Evolutionary conservation across 2,329 filamentous ascomycete species (phyloP).

Genomic region (Penicillium palitans): DNA sequence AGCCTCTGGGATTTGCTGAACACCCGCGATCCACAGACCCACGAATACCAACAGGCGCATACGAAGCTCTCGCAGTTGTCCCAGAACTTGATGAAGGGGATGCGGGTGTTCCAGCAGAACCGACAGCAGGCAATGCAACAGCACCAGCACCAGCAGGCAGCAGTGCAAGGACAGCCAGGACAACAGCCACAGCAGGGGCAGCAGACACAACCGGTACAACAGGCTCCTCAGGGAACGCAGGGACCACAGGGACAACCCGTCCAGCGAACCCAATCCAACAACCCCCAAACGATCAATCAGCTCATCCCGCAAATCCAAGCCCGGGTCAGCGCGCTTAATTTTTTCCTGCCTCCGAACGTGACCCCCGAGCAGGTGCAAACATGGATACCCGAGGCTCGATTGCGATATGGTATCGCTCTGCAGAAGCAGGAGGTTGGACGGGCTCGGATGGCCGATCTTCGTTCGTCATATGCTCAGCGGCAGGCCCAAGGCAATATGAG

Average conservation of each 20-base stretch:
- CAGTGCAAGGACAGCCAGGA: constrained; percentile 26
- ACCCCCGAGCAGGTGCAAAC: constrained; percentile 44
- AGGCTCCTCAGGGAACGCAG: constrained; percentile 4
- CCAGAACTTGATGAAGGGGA: constrained; percentile 53
- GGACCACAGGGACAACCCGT: constrained; percentile 26
- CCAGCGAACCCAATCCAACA: constrained; percentile 37
- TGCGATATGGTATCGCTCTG: constrained; percentile 50
- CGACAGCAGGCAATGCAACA: constrained; percentile 36
- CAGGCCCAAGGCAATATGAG: constrained; percentile 42
- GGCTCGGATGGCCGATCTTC: constrained; percentile 45
- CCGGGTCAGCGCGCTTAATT: constrained; percentile 47
- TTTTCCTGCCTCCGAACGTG: constrained; percentile 49
- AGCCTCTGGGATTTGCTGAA: constrained; percentile 57
- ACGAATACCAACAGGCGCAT: constrained; percentile 53
- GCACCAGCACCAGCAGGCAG: constrained; percentile 18
- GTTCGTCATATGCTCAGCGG: constrained; percentile 41
- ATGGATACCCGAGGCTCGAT: constrained; percentile 50
- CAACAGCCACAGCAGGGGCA: constrained; percentile 3
- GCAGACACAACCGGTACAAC: constrained; percentile 18
- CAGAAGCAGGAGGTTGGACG: constrained; percentile 52
- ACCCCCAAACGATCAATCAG: constrained; percentile 43
- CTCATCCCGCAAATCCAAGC: constrained; percentile 49
- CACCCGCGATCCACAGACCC: constrained; percentile 49
- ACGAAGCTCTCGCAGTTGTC: constrained; percentile 54
- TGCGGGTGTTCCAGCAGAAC: constrained; percentile 49